Base-by-base conservation (phyloP, 2,329 filamentous ascomycete genomes). In the Cordyceps cicadae region DNA sequence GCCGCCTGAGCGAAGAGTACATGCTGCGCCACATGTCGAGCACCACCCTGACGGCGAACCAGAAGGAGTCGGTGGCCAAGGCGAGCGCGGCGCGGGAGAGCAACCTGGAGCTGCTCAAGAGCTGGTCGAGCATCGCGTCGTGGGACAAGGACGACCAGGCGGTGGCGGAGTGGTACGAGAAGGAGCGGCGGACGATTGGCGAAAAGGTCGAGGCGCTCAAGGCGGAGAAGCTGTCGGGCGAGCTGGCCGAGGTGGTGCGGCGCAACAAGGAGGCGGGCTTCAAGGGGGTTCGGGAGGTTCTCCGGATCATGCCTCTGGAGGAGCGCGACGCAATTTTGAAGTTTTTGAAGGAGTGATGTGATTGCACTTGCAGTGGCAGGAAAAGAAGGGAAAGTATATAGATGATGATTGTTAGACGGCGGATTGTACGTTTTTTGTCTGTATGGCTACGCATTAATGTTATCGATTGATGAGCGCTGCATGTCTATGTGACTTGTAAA, bases 1-100 rank as follows among this genome's bases (percentile, higher is more conserved):
- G 94, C 73, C 87, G 94, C 77, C 83, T 99, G 72, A 97, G 95
- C 76, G 94, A 99, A 79, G 94, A 99, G 79, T 90, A 95, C 75
- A 91, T 99, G 68, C 83, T 99, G 74, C 94, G 92, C 79, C 91
- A 91, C 77, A 90, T 99, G 84, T 80, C 79, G 5, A 70, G 77
- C 52, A 74, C 75, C 56, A 70, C 73, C 61, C 67, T 76, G 63
- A 60, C 70, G 52, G 51, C 63, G 37, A 64, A 65, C 8, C 62
- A 65, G 52, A 67, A 64, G 62, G 70, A 67, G 66, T 75, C 71
- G 53, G 68, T 71, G 17, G 71, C 73, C 67, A 76, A 79, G 68
- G 74, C 79, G 41, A 70, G 74, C n/a, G 79, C 82, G 63, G 73
- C 78, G 50, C 88, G 91, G 59, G 78, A 82, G 32, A 80, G 81